A percentile compares a stretch with the other conserved stretches of the same genome.
Conservation (phyloP, 495 filamentous ascomycete species). For the Chlorociboria aeruginascens region DNA sequence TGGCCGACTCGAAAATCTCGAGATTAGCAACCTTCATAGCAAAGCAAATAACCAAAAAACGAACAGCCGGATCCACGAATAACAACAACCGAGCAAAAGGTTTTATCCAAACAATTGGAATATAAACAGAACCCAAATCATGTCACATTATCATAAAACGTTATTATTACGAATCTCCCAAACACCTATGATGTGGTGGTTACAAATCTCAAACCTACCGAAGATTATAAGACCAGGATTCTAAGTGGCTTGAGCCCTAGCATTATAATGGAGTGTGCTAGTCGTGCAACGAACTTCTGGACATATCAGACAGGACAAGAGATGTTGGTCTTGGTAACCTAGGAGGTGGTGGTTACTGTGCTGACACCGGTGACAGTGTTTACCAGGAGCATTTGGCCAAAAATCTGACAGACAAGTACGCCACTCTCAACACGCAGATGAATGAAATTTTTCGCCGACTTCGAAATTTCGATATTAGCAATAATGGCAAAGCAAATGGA, state of each 20-base stretch:
- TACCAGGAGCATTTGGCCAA: conserved; percentile 73
- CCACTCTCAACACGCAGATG: conserved; percentile 53
- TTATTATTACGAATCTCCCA: conserved; percentile 43
- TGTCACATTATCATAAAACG: no score
- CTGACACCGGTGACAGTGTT: conserved; percentile 35
- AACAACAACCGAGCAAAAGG: no score
- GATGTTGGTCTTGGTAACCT: conserved; percentile 42
- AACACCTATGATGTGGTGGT: conserved; percentile 71
- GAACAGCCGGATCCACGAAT: no score
- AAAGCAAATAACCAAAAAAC: no score
- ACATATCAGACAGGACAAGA: conserved; percentile 85
- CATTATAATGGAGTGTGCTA: conserved; percentile 83
- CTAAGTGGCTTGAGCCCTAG: conserved; percentile 75
- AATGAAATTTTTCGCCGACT: no score
- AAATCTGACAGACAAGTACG: conserved; percentile 64
- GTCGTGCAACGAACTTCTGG: conserved; percentile 77
- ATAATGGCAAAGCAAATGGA: no score
- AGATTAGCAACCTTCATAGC: no score
- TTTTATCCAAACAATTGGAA: no score
- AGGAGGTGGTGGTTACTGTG: conserved; percentile 2
- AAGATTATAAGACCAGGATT: conserved; percentile 90
- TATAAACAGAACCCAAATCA: no score
- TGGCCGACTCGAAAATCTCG: no score
- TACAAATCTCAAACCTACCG: conserved; percentile 67
- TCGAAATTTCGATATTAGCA: no score